These are phyloP conservation scores for Sporothrix luriei DNA, from an alignment of 2,329 filamentous ascomycete genomes.

Conservation along the genomic window DNA sequence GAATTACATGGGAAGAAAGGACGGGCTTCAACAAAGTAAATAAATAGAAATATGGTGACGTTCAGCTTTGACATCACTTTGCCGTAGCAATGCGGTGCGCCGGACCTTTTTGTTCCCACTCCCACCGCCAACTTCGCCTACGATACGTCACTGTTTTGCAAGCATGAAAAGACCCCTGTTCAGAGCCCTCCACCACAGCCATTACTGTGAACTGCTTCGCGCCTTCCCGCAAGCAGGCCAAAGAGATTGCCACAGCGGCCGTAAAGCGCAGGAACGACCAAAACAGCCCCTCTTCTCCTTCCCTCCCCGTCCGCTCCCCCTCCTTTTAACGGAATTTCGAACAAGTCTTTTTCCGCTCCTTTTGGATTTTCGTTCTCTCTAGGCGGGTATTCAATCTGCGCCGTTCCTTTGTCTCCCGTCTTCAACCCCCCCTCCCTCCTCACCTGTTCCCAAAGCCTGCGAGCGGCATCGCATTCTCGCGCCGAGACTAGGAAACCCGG, in stretches of 20 bases:
- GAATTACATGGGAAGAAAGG: background rate
- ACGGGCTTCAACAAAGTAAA: background rate
- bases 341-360: conserved; percentile 14
- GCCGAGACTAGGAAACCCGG: conserved; percentile 10
- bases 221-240: conserved; percentile 22
- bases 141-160: conserved; percentile 31
- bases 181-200: conserved; percentile 18
- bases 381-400: conserved; percentile 13
- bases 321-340: conserved; percentile 16
- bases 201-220: conserved; percentile 7
- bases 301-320: conserved; percentile 12
- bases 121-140: background rate
- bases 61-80: background rate
- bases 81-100: background rate
- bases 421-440: background rate
- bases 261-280: background rate
- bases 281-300: conserved; percentile 12
- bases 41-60: background rate
- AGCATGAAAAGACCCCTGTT: conserved; percentile 22
- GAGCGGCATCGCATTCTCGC: conserved; percentile 16
- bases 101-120: conserved; percentile 1
- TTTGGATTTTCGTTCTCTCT: conserved; percentile 7
- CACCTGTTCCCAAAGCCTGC: conserved; percentile 6
- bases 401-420: conserved; percentile 5
- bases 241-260: background rate